Evolutionary conservation across 2,329 filamentous ascomycete genomes (phyloP), one percentile per base, ranked within the genome.

Genomic region (Aspergillus texensis): DNA sequence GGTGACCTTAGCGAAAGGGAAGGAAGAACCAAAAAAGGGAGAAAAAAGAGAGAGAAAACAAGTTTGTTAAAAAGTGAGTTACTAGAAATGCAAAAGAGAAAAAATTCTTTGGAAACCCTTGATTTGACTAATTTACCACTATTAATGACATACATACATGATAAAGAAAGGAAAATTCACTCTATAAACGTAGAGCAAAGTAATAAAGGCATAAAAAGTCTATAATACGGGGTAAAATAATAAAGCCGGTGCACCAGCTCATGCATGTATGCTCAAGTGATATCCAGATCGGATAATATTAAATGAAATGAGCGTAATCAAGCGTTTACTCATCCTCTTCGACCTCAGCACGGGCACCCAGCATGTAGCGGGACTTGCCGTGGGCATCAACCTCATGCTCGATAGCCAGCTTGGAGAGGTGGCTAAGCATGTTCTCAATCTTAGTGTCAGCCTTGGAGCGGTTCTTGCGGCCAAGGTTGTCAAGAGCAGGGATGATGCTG

Each of bases 391-490:
- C 74, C 77, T 84, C 81, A 71, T 83, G 81, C 75, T 84, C 82
- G 58, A 84, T 71, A 60, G 82, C 82, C 57, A 84, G 78, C 75
- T 84, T 83, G 77, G 81, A 81, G 57, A 84, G 78, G 73, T 83
- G 81, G 55, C 77, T 78, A 64, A 84, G 78, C 71, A 84, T 80
- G 76, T 84, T 84, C 81, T 84, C 82, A 74, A 84, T 82, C 73
- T 83, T 78, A 69, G 82, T 84, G 73, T 84, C 82, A 62, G 80
- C 79, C 69, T 79, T 79, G 72, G 79, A 82, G 68, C 82, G 80
- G 74, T 78, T 82, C 76, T 81, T 80, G 71, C 82, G 82, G 70
- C 82, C 82, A 63, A 84, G 80, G 77, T 84, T 82, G 77, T 82
- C 79, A 60, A 83, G 79, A 73, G 68, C 78, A 59, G 74, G 73